Evolutionary conservation across 495 filamentous ascomycete genomes (phyloP).

Genomic region (Tuber magnatum): DNA sequence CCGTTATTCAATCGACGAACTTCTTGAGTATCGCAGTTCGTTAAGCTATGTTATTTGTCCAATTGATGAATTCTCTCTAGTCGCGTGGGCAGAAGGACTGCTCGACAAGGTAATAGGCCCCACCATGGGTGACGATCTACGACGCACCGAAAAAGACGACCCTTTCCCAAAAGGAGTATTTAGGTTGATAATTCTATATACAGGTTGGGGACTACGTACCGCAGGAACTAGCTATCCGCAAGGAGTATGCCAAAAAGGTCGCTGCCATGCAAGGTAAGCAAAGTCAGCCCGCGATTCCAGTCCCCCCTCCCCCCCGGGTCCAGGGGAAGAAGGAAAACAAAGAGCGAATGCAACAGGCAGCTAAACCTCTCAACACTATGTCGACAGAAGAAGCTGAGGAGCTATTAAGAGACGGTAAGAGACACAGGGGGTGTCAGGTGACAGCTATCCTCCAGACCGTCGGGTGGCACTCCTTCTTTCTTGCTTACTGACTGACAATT

Average conservation of each 20-base stretch:
- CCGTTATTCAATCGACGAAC: neutral
- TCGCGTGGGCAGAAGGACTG: neutral
- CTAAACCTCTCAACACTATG: neutral
- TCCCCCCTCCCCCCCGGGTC: neutral
- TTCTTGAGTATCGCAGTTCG: neutral
- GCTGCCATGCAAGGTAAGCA: neutral
- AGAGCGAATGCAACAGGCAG: neutral
- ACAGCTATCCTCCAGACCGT: neutral
- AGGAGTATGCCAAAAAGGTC: neutral
- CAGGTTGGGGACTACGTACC: neutral
- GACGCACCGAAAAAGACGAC: neutral
- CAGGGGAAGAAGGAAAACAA: neutral
- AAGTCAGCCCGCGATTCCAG: neutral
- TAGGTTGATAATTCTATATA: neutral
- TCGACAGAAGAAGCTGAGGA: neutral
- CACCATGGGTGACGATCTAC: neutral
- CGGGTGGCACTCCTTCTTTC: neutral
- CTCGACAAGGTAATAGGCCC: neutral
- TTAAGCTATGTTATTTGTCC: neutral
- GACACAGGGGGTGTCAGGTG: neutral
- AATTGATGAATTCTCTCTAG: neutral
- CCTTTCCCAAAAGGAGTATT: neutral
- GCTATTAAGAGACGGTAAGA: neutral
- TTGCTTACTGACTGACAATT: neutral
- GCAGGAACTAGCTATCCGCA: neutral